phyloP scores from a whole-genome alignment of 495 filamentous ascomycete species.

The Cetradonia linearis region DNA sequence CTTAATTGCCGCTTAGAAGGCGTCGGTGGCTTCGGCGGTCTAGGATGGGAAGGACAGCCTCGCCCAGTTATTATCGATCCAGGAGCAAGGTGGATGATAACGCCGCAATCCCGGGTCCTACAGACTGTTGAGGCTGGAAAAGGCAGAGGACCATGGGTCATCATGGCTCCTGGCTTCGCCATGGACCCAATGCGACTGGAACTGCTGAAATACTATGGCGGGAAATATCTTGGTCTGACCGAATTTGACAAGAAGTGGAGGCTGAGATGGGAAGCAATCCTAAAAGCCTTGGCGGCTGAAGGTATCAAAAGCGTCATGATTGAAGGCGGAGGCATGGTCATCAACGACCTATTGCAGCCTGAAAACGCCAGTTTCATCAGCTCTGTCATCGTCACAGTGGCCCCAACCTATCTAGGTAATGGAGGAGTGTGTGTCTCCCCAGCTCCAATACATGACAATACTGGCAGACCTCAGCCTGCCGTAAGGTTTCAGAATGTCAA shows the following conservation, averaged over 20 bases:
- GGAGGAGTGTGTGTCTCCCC: slow-evolving; percentile 68
- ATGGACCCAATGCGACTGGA: slow-evolving; percentile 37
- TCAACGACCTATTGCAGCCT: slow-evolving; percentile 59
- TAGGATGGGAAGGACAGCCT: slow-evolving; percentile 54
- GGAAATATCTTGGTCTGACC: slow-evolving; percentile 40
- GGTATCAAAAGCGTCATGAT: slow-evolving; percentile 76
- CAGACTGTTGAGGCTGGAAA: slow-evolving; percentile 51
- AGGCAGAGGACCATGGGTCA: slow-evolving; percentile 62
- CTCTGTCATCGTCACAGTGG: slow-evolving; percentile 72
- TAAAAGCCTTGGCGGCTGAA: slow-evolving; percentile 45
- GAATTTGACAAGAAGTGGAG: slow-evolving; percentile 42
- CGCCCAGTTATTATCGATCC: slow-evolving; percentile 74
- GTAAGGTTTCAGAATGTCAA: slow-evolving; percentile 53
- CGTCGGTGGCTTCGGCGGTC: slow-evolving; percentile 42
- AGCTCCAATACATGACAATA: slow-evolving; percentile 38
- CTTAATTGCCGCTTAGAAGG: slow-evolving; percentile 66
- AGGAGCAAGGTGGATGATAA: slow-evolving; percentile 53
- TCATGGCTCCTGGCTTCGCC: slow-evolving; percentile 45
- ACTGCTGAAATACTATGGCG: slow-evolving; percentile 41
- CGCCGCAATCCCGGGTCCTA: slow-evolving; percentile 50
- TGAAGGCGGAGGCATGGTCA: slow-evolving; percentile 70
- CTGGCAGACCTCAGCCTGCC: slow-evolving; percentile 44
- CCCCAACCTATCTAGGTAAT: slow-evolving; percentile 70
- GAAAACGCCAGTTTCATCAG: slow-evolving; percentile 54
- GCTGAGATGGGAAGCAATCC: slow-evolving; percentile 52